These are phyloP conservation scores for Tephrocybe rancida DNA, from an alignment of 768 basidiomycete genomes.

Conservation along the genomic window DNA sequence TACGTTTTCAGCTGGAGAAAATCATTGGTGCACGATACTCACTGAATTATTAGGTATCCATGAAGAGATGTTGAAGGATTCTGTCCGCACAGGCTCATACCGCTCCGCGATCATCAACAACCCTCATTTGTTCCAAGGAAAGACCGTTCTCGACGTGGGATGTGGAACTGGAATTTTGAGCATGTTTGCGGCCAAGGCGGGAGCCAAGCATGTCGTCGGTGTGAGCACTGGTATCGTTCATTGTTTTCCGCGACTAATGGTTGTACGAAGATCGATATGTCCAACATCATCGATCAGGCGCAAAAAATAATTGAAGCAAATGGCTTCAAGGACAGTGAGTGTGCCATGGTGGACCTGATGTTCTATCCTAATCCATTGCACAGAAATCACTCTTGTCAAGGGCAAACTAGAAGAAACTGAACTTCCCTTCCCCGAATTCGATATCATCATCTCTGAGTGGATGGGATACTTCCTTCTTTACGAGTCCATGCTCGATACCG, in stretches of 20 bases:
- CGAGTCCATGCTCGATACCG: conserved; percentile 99
- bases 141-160: conserved; percentile 96
- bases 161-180: conserved; percentile 98
- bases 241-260: background rate
- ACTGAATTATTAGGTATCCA: conserved; percentile 74
- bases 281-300: conserved; percentile 99
- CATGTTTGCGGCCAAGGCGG: conserved; percentile 97
- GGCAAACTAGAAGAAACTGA: conserved; percentile 95
- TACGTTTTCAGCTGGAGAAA: conserved; percentile 32
- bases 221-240: conserved; percentile 44
- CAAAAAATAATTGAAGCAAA: conserved; percentile 96
- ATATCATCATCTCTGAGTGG: conserved; percentile 99
- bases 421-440: conserved; percentile 88
- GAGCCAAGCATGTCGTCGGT: conserved; percentile 91
- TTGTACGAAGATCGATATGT: conserved; percentile 92
- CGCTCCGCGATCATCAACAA: conserved; percentile 94
- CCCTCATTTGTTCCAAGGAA: conserved; percentile 92
- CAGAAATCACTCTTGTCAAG: conserved; percentile 94
- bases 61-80: conserved; percentile 99
- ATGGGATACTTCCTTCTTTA: conserved; percentile 99
- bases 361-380: conserved; percentile 2
- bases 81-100: conserved; percentile 94
- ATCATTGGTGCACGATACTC: conserved; percentile 2
- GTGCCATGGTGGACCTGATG: background rate
- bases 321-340: conserved; percentile 91